Evolutionary conservation across 2,329 filamentous ascomycete species (phyloP), one percentile per base, ranked within the genome.

Genomic region (Colletotrichum lindemuthianum): DNA sequence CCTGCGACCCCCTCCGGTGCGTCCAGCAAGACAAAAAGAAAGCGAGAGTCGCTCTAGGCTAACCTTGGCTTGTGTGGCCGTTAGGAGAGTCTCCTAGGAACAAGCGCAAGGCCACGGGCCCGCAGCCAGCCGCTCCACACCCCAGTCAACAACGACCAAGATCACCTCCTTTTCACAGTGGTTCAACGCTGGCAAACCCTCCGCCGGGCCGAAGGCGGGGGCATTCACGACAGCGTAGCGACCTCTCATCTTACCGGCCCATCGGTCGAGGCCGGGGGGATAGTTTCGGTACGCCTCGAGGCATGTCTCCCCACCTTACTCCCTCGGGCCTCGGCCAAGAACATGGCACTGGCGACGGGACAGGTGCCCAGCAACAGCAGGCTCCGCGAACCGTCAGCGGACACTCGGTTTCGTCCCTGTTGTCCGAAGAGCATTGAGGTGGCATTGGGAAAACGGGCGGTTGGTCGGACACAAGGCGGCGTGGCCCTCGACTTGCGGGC

Each of bases 1-100:
- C 90, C 91, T 66, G 86, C 86, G 72, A 91, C 90, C 67, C 90
- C 92, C 72, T 90, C 91, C 80, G 89, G 90, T 87, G 90, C 87
- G 88, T 88, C 82, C 77, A 86, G 60, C 66, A 68, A 80, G 74
- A 77, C 76, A 73, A 84, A 83, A 77, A 79, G 78, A 75, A 81
- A 80, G 73, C 74, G 77, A 74, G 78, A 78, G 63, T 77, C 76
- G 70, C 72, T 77, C 64, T 77, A 75, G 72, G 75, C 78, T 79
- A 77, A 79, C 74, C 47, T 72, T 70, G 66, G 71, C 68, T 71
- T 53, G 59, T 72, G 68, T 72, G 68, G 73, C 85, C 88, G 52
- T 59, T 87, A 86, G 82, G 88, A 73, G 91, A 91, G 75, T 92
- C 91, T 67, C 92, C 92, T 37, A 92, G 91, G 75, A 97, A 68